Conservation (phyloP, 1,139 yeast species). For the Blastobotrys illinoisensis region DNA sequence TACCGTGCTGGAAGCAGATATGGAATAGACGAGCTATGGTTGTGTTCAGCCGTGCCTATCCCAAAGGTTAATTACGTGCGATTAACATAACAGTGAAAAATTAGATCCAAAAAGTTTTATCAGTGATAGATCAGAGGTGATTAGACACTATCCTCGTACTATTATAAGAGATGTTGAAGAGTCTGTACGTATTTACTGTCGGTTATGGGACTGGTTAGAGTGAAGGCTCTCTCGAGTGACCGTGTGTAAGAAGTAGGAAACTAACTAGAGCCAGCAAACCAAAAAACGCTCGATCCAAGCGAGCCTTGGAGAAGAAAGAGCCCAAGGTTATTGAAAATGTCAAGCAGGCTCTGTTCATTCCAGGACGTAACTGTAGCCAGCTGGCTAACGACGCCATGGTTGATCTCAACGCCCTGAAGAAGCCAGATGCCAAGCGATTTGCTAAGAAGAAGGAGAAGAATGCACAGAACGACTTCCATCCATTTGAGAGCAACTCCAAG, state of each 20-base stretch:
- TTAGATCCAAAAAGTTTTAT: background rate
- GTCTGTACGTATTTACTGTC: slow-evolving; percentile 3
- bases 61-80: background rate
- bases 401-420: slow-evolving; percentile 84
- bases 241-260: background rate
- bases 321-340: slow-evolving; percentile 86
- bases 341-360: slow-evolving; percentile 84
- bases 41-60: background rate
- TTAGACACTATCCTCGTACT: background rate
- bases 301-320: slow-evolving; percentile 86
- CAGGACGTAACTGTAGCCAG: slow-evolving; percentile 79
- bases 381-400: slow-evolving; percentile 83
- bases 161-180: slow-evolving; percentile 8
- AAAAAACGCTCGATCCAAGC: slow-evolving; percentile 91
- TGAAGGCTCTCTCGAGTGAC: background rate
- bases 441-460: slow-evolving; percentile 47
- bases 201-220: background rate
- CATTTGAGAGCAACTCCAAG: slow-evolving; percentile 80
- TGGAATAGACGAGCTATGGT: too few species aligned
- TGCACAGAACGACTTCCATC: slow-evolving; percentile 65
- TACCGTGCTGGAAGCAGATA: too few species aligned
- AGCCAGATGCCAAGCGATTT: slow-evolving; percentile 86
- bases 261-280: slow-evolving; percentile 49
- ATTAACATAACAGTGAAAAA: background rate
- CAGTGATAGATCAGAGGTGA: background rate